Evolutionary conservation across 148 eudicot genomes (phyloP).

Genomic region (Chenopodium quinoa): DNA sequence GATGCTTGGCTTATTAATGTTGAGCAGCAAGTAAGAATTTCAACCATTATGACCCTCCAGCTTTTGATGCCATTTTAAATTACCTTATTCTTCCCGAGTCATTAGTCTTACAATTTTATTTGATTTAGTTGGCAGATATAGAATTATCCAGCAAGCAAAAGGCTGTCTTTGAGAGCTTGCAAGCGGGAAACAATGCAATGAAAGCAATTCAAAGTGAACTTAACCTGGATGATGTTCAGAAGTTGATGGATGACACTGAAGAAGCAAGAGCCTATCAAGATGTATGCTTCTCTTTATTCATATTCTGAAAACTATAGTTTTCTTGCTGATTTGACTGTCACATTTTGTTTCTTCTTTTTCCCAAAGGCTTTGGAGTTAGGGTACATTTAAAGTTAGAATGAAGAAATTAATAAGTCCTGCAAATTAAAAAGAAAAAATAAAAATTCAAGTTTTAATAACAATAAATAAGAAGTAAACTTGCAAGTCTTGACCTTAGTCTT

Average conservation of each 20-base stretch:
- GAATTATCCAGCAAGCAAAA: slow-evolving; percentile 96
- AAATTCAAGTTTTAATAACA: no score
- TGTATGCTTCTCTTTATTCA: slow-evolving; percentile 39
- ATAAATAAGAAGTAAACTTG: neutral
- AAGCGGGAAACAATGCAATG: slow-evolving; percentile 79
- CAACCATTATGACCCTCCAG: neutral
- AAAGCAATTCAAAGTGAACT: slow-evolving; percentile 93
- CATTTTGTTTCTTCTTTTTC: neutral
- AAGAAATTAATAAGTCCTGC: neutral
- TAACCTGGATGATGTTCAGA: slow-evolving; percentile 90
- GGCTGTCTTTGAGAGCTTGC: slow-evolving; percentile 90
- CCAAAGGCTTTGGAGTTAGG: neutral
- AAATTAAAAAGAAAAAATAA: no score
- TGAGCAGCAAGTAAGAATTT: slow-evolving; percentile 73
- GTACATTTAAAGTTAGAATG: neutral
- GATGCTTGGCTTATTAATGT: slow-evolving; percentile 96
- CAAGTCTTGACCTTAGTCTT: neutral
- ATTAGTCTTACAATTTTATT: neutral
- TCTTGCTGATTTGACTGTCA: neutral
- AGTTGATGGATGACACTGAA: slow-evolving; percentile 93
- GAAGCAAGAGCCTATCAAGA: slow-evolving; percentile 99
- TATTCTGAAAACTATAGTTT: neutral
- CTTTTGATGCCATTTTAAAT: neutral
- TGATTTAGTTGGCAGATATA: slow-evolving; percentile 92
- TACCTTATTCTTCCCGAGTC: neutral